These are phyloP conservation scores for Catunica adiposa DNA, from an alignment of 2,329 filamentous ascomycete species.

Conservation along the genomic window DNA sequence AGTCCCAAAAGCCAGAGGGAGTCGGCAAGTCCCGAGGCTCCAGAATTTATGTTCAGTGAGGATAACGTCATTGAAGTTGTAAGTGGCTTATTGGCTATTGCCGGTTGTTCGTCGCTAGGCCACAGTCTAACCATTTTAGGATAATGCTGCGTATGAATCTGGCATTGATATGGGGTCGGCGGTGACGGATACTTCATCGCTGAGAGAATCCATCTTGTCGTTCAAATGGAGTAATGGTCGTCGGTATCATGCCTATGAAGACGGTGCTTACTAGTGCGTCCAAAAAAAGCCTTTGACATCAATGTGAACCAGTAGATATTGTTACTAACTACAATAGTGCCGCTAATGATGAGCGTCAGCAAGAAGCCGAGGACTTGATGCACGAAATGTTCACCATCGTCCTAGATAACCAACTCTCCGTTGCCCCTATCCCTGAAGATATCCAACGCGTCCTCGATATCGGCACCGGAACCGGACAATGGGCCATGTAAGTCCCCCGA, in stretches of 20 bases:
- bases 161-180: background rate
- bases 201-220: conserved; percentile 27
- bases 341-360: conserved; percentile 19
- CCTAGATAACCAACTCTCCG: conserved; percentile 19
- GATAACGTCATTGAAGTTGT: background rate
- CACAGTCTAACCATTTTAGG: background rate
- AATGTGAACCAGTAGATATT: background rate
- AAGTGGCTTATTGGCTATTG: background rate
- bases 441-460: conserved; percentile 21
- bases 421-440: conserved; percentile 21
- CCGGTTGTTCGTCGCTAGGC: background rate
- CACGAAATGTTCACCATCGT: conserved; percentile 20
- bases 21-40: background rate
- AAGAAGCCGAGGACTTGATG: conserved; percentile 20
- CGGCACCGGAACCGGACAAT: conserved; percentile 24
- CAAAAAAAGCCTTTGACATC: background rate
- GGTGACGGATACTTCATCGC: conserved; percentile 17
- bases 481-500: conserved; percentile 21
- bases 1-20: background rate
- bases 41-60: background rate
- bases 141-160: no score
- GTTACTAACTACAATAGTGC: conserved; percentile 15
- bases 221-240: conserved; percentile 32
- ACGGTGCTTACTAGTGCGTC: conserved; percentile 23
- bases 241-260: conserved; percentile 30